phyloP scores from a whole-genome alignment of 768 basidiomycete genomes.

The Leucosporidium creatinivorum region DNA sequence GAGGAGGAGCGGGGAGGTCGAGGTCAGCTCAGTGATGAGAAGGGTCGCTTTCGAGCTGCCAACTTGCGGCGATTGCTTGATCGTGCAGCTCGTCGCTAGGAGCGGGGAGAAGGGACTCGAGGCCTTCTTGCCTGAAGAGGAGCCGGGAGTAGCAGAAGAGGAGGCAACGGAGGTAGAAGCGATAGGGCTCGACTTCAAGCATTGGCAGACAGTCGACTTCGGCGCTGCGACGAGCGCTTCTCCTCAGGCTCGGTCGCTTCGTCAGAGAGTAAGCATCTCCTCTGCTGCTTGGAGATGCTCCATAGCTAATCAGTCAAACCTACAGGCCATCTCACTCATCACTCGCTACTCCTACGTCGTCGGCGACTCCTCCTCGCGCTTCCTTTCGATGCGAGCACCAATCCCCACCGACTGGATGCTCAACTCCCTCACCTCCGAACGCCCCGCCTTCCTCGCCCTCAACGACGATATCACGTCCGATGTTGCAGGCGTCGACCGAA shows the following conservation, averaged over 20 bases:
- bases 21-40: slow-evolving; percentile 40
- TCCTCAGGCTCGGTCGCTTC: not conserved
- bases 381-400: not conserved
- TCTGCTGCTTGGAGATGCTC: too few relatives aligned
- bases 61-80: slow-evolving; percentile 45
- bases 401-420: too few relatives aligned
- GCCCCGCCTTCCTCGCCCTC: too few relatives aligned
- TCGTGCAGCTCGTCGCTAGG: slow-evolving; percentile 39
- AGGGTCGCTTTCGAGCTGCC: slow-evolving; percentile 41
- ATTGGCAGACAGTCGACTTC: too few relatives aligned
- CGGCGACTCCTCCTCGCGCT: slow-evolving; percentile 9
- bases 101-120: slow-evolving; percentile 42
- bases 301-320: too few relatives aligned
- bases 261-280: not conserved
- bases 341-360: slow-evolving; percentile 26
- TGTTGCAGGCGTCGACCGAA: too few relatives aligned
- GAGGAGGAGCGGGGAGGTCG: slow-evolving; percentile 3
- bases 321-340: slow-evolving; percentile 12
- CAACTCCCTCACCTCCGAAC: too few relatives aligned
- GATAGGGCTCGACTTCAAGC: too few relatives aligned
- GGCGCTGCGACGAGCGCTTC: not conserved
- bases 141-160: too few relatives aligned
- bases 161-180: too few relatives aligned
- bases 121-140: slow-evolving; percentile 41
- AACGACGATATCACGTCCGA: too few relatives aligned